Evolutionary conservation across 768 basidiomycete species (phyloP).

Genomic region (Mrakia gelida): DNA sequence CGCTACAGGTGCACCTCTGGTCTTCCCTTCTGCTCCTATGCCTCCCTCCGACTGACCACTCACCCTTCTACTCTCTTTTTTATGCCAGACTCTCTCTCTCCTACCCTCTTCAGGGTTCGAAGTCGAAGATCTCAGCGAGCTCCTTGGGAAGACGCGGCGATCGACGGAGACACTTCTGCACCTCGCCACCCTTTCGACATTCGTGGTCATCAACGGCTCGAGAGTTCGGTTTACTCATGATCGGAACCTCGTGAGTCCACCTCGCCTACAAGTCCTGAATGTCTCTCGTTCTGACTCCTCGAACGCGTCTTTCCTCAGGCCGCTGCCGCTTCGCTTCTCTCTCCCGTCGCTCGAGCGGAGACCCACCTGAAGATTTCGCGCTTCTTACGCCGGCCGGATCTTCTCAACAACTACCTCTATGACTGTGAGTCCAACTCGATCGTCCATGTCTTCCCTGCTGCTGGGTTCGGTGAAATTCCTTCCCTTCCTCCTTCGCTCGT

Average conservation of each 20-base stretch:
- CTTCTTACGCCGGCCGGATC: neutral
- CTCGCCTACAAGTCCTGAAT: neutral
- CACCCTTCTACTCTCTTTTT: neutral
- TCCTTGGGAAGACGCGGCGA: neutral
- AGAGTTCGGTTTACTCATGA: constrained; percentile 26
- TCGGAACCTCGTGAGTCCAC: neutral
- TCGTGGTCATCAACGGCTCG: neutral
- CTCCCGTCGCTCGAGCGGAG: neutral
- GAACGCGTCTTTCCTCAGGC: neutral
- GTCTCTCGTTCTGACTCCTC: neutral
- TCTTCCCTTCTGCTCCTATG: no score
- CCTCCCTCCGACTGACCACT: no score
- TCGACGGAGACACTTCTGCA: neutral
- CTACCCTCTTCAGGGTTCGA: constrained; percentile 11
- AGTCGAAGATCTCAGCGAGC: neutral
- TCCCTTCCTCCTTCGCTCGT: neutral
- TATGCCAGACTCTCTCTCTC: constrained; percentile 14
- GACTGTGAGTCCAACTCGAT: neutral
- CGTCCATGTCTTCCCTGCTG: no score
- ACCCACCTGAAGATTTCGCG: neutral
- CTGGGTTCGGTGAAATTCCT: neutral
- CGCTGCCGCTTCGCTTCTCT: neutral
- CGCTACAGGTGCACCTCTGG: neutral
- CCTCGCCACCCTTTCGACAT: neutral
- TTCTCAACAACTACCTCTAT: neutral